Conservation (phyloP, 1,139 yeast genomes). For the Casaregolazyma suthepensis region DNA sequence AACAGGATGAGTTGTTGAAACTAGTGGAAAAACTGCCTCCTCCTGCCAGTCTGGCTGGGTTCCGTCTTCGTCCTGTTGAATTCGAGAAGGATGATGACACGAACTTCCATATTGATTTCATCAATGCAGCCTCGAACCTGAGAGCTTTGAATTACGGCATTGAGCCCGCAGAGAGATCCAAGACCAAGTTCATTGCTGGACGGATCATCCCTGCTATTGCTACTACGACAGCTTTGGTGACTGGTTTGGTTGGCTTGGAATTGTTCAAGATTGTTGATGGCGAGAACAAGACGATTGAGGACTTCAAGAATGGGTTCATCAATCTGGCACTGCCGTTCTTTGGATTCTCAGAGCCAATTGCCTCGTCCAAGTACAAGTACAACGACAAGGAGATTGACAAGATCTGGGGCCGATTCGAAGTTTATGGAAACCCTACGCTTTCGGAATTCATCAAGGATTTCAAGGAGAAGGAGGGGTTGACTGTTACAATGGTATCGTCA, state of each 20-base stretch:
- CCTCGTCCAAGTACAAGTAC: conserved; percentile 75
- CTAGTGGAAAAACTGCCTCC: conserved; percentile 79
- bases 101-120: conserved; percentile 93
- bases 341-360: conserved; percentile 94
- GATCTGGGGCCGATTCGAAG: conserved; percentile 92
- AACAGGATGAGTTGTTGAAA: conserved; percentile 41
- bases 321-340: conserved; percentile 93
- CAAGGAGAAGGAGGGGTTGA: conserved; percentile 74
- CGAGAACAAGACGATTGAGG: conserved; percentile 64
- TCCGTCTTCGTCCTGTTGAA: conserved; percentile 77
- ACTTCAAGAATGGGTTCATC: conserved; percentile 88
- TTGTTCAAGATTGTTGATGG: conserved; percentile 80
- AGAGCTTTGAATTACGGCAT: conserved; percentile 90
- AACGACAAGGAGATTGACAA: conserved; percentile 72
- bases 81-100: conserved; percentile 97
- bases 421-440: conserved; percentile 72
- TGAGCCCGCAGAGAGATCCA: conserved; percentile 49
- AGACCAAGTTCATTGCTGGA: conserved; percentile 76
- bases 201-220: conserved; percentile 98
- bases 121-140: conserved; percentile 93
- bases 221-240: conserved; percentile 93
- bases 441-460: conserved; percentile 71
- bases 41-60: conserved; percentile 85
- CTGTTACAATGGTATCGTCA: conserved; percentile 83
- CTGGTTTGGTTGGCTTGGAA: conserved; percentile 91